A percentile compares a stretch with the other conserved stretches of the same genome.
phyloP scores from a whole-genome alignment of 2,329 filamentous ascomycete species.

The Fusarium musae region DNA sequence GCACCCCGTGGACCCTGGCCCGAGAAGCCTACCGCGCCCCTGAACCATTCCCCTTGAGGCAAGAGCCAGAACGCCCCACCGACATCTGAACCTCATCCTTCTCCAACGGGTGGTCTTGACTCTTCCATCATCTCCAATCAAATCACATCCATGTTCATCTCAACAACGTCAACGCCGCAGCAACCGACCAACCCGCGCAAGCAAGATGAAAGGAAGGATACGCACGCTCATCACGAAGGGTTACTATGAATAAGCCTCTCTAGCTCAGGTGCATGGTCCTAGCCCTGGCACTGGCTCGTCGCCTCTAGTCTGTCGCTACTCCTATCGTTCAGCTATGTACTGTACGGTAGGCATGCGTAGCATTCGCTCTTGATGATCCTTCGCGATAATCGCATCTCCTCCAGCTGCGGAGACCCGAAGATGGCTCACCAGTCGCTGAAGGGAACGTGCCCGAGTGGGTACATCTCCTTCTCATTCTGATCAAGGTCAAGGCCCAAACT shows the following conservation, averaged over 20 bases:
- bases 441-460: slow-evolving; percentile 12
- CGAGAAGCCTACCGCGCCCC: slow-evolving; percentile 20
- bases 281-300: slow-evolving; percentile 12
- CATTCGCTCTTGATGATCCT: not conserved
- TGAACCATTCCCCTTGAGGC: slow-evolving; percentile 35
- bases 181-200: slow-evolving; percentile 20
- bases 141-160: slow-evolving; percentile 24
- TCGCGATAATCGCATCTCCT: slow-evolving; percentile 1
- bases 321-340: slow-evolving; percentile 1
- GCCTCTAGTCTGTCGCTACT: slow-evolving; percentile 3
- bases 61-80: slow-evolving; percentile 34
- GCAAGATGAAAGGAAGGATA: slow-evolving; percentile 19
- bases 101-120: slow-evolving; percentile 31
- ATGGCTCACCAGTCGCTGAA: not conserved
- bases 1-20: slow-evolving; percentile 7
- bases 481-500: slow-evolving; percentile 14
- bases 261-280: slow-evolving; percentile 3
- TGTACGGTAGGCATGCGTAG: not conserved
- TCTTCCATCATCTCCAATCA: slow-evolving; percentile 26
- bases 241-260: slow-evolving; percentile 1
- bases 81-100: slow-evolving; percentile 23
- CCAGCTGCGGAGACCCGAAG: not conserved
- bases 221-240: slow-evolving; percentile 6
- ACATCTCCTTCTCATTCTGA: slow-evolving; percentile 26
- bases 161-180: slow-evolving; percentile 28